A percentile compares a stretch with the other conserved stretches of the same genome.
Evolutionary conservation across 1,284 basidiomycete genomes (phyloP).

Genomic region (Mycosarcoma mackinlayi): DNA sequence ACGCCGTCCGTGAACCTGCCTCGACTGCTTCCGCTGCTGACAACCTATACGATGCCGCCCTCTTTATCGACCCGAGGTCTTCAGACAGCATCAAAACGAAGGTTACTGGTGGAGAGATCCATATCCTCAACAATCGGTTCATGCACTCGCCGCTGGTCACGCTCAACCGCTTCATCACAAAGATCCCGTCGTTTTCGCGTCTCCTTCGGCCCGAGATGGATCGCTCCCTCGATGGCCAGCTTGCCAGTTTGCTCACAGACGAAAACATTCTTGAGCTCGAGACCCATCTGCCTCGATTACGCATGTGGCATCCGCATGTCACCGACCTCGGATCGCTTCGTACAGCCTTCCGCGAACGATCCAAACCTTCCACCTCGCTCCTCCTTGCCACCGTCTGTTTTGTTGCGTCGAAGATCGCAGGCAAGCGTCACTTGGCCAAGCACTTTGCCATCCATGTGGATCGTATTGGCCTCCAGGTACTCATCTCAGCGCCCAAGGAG

Average conservation of each 20-base stretch:
- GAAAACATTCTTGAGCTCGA: constrained; percentile 24
- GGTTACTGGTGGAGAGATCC: background rate
- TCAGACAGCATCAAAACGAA: background rate
- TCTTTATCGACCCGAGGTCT: constrained; percentile 11
- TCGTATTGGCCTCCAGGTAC: constrained; percentile 32
- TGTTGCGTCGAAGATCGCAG: constrained; percentile 28
- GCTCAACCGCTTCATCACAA: constrained; percentile 32
- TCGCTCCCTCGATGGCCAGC: constrained; percentile 15
- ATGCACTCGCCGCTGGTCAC: constrained; percentile 15
- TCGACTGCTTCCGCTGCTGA: background rate
- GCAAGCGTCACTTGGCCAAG: constrained; percentile 10
- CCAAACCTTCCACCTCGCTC: constrained; percentile 21
- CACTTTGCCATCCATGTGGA: constrained; percentile 29
- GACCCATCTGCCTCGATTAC: constrained; percentile 7
- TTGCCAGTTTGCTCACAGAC: constrained; percentile 19
- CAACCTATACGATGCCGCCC: constrained; percentile 18
- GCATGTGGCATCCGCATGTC: constrained; percentile 40
- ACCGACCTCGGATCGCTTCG: constrained; percentile 11
- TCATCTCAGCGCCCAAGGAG: constrained; percentile 30
- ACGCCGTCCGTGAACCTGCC: background rate
- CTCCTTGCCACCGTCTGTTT: constrained; percentile 26
- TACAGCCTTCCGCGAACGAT: background rate
- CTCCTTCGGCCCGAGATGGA: constrained; percentile 20
- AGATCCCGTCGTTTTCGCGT: constrained; percentile 18
- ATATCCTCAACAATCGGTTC: constrained; percentile 8